These are phyloP conservation scores for Colletotrichum spinosum DNA, from an alignment of 2,329 filamentous ascomycete species.

Conservation along the genomic window DNA sequence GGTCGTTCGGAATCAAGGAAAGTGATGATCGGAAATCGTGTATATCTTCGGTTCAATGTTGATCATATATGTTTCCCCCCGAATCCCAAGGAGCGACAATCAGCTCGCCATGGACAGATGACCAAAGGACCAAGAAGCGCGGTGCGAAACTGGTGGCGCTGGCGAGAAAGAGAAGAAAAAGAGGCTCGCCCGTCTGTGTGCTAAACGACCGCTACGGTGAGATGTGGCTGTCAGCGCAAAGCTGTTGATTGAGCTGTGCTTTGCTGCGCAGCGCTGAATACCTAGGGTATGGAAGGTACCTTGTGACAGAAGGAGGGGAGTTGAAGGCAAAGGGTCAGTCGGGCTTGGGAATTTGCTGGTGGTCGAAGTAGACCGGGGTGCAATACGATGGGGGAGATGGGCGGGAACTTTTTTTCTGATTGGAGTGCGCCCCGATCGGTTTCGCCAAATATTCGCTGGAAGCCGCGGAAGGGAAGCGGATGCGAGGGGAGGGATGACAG, in stretches of 20 bases:
- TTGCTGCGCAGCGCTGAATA: constrained; percentile 5
- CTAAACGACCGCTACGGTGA: constrained; percentile 31
- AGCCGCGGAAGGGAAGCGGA: constrained; percentile 19
- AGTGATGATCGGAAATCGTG: constrained; percentile 6
- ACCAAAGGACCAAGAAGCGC: constrained; percentile 22
- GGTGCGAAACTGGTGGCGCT: constrained; percentile 28
- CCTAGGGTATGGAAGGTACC: not conserved
- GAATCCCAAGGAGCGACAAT: constrained; percentile 30
- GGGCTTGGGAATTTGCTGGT: constrained; percentile 30
- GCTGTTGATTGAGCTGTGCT: constrained; percentile 16
- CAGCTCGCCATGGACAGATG: constrained; percentile 29
- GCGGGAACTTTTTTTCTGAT: constrained; percentile 31
- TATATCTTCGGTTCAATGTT: constrained; percentile 10
- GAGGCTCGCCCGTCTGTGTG: constrained; percentile 29
- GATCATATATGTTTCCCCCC: constrained; percentile 24
- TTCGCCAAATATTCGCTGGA: constrained; percentile 20
- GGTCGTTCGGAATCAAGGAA: not conserved
- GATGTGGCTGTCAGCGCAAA: constrained; percentile 35
- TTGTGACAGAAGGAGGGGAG: constrained; percentile 9
- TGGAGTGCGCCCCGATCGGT: constrained; percentile 29
- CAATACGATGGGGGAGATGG: constrained; percentile 29
- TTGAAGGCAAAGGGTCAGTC: constrained; percentile 16
- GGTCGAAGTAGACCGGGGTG: constrained; percentile 24
- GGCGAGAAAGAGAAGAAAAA: constrained; percentile 8
- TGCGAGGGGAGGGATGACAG: constrained; percentile 1